Conservation (phyloP, 2,329 filamentous ascomycete genomes). For the Shiraia bambusicola region DNA sequence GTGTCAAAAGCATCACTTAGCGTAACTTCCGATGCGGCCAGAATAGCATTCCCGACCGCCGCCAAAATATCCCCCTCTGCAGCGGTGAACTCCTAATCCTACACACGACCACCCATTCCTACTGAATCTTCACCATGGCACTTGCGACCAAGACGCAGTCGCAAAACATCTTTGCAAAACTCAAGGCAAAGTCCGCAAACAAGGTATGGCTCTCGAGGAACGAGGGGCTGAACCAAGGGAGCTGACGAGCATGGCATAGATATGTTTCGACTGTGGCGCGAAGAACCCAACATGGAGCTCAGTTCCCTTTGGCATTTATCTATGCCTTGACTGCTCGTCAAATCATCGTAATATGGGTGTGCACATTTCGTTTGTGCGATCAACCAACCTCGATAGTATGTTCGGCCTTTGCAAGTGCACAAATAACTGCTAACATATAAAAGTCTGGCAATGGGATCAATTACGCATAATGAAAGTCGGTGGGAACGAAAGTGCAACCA, state of each 20-base stretch:
- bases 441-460: constrained; percentile 96
- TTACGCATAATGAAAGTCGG: constrained; percentile 97
- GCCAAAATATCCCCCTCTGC: constrained; percentile 34
- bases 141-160: constrained; percentile 89
- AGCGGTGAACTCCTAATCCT: constrained; percentile 28
- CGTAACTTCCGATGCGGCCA: constrained; percentile 10
- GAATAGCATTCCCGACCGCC: constrained; percentile 26
- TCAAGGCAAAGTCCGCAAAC: constrained; percentile 92
- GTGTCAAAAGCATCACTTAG: constrained; percentile 4
- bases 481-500: constrained; percentile 95
- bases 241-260: constrained; percentile 53
- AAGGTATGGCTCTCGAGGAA: constrained; percentile 63
- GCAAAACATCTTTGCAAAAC: constrained; percentile 95
- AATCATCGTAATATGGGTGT: constrained; percentile 97
- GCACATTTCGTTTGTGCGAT: constrained; percentile 98
- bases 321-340: constrained; percentile 95
- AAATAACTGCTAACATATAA: constrained; percentile 46
- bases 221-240: constrained; percentile 19
- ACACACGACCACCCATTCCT: constrained; percentile 19
- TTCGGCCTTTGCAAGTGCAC: constrained; percentile 44
- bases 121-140: constrained; percentile 50
- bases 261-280: constrained; percentile 97
- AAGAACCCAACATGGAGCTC: constrained; percentile 99
- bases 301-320: constrained; percentile 93
- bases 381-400: constrained; percentile 97